Evolutionary conservation across 805 yeast species (phyloP).

Genomic region (Saccharomycodes ludwigii): DNA sequence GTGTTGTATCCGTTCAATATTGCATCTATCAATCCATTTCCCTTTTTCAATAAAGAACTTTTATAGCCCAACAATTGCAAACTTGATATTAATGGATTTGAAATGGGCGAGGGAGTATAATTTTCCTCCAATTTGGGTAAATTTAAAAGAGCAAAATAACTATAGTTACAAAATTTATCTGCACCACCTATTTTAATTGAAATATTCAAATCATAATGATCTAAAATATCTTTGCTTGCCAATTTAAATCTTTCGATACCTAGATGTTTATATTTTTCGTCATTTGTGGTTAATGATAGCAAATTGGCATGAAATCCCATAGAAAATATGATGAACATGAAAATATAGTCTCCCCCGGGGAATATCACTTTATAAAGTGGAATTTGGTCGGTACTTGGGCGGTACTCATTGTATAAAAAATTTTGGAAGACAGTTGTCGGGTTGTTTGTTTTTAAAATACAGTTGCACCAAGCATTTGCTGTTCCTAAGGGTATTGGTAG

Average conservation of each 20-base stretch:
- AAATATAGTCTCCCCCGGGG: slow-evolving; percentile 16
- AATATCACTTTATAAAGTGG: slow-evolving; percentile 24
- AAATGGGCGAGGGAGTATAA: slow-evolving; percentile 20
- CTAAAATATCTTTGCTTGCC: slow-evolving; percentile 50
- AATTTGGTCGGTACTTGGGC: slow-evolving; percentile 10
- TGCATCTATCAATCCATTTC: slow-evolving; percentile 7
- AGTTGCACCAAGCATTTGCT: slow-evolving; percentile 61
- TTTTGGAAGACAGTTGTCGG: slow-evolving; percentile 25
- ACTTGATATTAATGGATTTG: slow-evolving; percentile 13
- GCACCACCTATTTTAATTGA: slow-evolving; percentile 5
- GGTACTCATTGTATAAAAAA: slow-evolving; percentile 18
- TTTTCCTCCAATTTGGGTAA: slow-evolving; percentile 18
- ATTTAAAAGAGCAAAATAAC: slow-evolving; percentile 20
- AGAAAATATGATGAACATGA: slow-evolving; percentile 54
- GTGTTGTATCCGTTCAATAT: slow-evolving; percentile 19
- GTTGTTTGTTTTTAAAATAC: slow-evolving; percentile 5
- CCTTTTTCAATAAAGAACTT: slow-evolving; percentile 7
- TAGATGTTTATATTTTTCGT: slow-evolving; percentile 46
- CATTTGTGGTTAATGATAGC: slow-evolving; percentile 61
- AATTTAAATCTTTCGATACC: slow-evolving; percentile 58
- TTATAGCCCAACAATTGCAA: slow-evolving; percentile 18
- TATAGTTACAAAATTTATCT: slow-evolving; percentile 7
- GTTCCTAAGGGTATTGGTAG: slow-evolving; percentile 63
- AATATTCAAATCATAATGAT: slow-evolving; percentile 20
- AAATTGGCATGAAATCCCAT: slow-evolving; percentile 83